Base-by-base conservation (phyloP, 2,329 filamentous ascomycete species). In the Claviceps sorghi region DNA sequence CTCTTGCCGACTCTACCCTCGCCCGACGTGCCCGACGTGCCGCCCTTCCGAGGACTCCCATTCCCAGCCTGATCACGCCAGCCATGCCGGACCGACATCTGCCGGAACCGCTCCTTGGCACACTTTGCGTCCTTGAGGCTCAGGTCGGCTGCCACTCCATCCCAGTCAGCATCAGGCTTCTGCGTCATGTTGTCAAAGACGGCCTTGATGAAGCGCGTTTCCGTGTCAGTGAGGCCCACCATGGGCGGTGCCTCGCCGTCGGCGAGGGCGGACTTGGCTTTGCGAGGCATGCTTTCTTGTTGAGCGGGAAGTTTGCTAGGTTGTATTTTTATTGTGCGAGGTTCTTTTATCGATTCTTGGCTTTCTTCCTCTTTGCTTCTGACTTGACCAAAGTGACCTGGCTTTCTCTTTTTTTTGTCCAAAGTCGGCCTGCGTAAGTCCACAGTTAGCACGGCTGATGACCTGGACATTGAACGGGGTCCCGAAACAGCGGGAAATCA, bases 151-250 rank as follows among this genome's bases (percentile, higher is more conserved):
- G 70, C 71, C 42, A 74, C 65, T 1, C 60, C 57, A 17, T 67
- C 60, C 63, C 67, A 75, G 59, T 75, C 61, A 30, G 71, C 65
- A 8, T 70, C 65, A 7, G 67, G 67, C 55, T 67, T 69, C 44
- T 65, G 58, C 5, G 59, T 66, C 65, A 72, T 69, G 57, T 70
- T 67, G 57, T 69, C 64, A 54, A 72, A 71, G 41, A 72, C 60
- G 13, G 66, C 64, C 52, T 69, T 68, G 59, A 72, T 63, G 58
- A 71, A 69, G 32, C 64, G 62, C 43, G 66, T 58, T 38, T 72
- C 69, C 21, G 54, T 58, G 1, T 66, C 62, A 11, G 62, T 70
- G 46, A 70, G 59, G 10, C 61, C 63, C 26, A 15, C 4, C 9
- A 15, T 2, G 4, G 30, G 48, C 22, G 60, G 52, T 10, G 53